Evolutionary conservation across 495 filamentous ascomycete species (phyloP), one percentile per base, ranked within the genome.

Genomic region (Penicillium desertorum): DNA sequence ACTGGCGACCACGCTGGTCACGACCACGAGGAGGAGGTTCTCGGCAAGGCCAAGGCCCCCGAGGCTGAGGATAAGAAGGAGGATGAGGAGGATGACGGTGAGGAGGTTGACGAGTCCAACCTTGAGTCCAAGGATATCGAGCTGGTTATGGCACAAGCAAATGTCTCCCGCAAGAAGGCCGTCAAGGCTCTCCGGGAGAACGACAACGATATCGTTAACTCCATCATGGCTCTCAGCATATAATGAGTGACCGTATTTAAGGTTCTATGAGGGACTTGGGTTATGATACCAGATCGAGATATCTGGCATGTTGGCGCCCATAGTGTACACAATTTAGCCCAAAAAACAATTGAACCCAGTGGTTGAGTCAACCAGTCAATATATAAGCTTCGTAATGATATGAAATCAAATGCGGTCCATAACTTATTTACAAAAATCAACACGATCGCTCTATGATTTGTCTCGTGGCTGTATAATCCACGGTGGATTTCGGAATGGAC

Each of bases 121-220:
- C 86, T 99, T 27, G 94, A 99, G 79, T 87, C 88, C 66, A 99
- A 99, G 85, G 94, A 99, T 71, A 98, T 99, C 66, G 95, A 99
- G 71, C 81, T 99, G 34, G 94, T 99, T 71, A 98, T 98, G 92
- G 90, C 91, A 59, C 90, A 98, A 81, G 94, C 94, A 58, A 94
- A 81, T 68, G 94, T 99, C 54, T 94, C 89, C 59, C 81, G 94
- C 70, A 97, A 95, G 82, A 98, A 98, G 84, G 94, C 94, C 54
- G 87, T 98, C 80, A 98, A 96, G 79, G 95, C 95, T 29, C 81
- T 99, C 59, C 93, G 94, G 81, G 91, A 97, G 82, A 97, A 99
- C 75, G 91, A 97, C 78, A 96, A 97, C 67, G 95, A 99, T 75
- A 98, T 99, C 79, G 95, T 99, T 77, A 98, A 98, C 85, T 96